These are phyloP conservation scores for Solanum peruvianum DNA, from an alignment of 257 asterid species.

Conservation along the genomic window DNA sequence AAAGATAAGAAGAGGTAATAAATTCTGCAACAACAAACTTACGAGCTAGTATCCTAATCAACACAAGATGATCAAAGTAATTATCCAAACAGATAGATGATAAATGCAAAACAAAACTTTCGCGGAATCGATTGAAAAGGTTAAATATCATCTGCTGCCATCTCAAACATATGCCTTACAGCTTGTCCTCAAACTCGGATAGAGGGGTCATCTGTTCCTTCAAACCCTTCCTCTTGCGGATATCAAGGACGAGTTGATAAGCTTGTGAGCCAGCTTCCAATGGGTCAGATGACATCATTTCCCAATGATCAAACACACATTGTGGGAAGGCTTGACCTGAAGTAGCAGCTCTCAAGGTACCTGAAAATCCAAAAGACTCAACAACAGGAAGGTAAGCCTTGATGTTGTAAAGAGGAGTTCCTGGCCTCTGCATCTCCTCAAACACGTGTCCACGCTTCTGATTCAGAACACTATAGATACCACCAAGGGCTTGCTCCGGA, in stretches of 20 bases:
- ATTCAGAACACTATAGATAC: slow-evolving; percentile 29
- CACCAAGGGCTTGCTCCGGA: slow-evolving; percentile 30
- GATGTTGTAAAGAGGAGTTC: slow-evolving; percentile 31
- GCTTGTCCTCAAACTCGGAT: slow-evolving; percentile 28
- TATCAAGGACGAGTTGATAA: slow-evolving; percentile 12
- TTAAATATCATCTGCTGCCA: too few species aligned
- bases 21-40: background rate
- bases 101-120: background rate
- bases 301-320: slow-evolving; percentile 34
- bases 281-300: slow-evolving; percentile 28
- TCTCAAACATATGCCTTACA: background rate
- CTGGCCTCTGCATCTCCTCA: slow-evolving; percentile 33
- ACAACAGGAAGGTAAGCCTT: slow-evolving; percentile 30
- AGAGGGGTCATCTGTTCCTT: slow-evolving; percentile 30
- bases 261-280: slow-evolving; percentile 14
- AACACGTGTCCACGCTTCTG: slow-evolving; percentile 37
- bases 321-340: slow-evolving; percentile 37
- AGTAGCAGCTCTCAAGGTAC: slow-evolving; percentile 30
- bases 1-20: background rate
- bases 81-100: background rate
- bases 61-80: background rate
- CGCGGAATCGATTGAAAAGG: background rate
- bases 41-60: background rate
- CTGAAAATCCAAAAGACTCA: slow-evolving; percentile 27
- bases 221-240: slow-evolving; percentile 33